These are phyloP conservation scores for Tanozyma kutaoensis DNA, from an alignment of 805 yeast genomes.

Conservation along the genomic window DNA sequence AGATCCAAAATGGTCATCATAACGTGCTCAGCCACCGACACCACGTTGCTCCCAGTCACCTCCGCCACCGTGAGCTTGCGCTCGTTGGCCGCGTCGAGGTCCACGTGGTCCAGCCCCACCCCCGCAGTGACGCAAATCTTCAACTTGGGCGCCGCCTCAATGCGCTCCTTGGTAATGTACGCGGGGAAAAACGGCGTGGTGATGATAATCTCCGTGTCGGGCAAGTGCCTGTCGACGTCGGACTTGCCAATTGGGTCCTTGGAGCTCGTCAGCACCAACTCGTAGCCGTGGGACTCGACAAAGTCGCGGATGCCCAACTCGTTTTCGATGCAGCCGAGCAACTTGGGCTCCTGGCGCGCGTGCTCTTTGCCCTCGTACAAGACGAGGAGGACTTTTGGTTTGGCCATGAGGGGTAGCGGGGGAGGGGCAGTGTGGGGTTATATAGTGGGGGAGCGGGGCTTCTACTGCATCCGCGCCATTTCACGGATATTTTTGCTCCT, in stretches of 20 bases:
- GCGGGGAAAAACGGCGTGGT: conserved; percentile 81
- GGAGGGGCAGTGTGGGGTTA: too few relatives aligned
- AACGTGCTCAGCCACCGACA: conserved; percentile 73
- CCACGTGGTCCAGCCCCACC: conserved; percentile 76
- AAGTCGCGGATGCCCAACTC: conserved; percentile 59
- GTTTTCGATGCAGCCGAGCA: conserved; percentile 63
- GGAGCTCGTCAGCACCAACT: conserved; percentile 49
- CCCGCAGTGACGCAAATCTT: conserved; percentile 70
- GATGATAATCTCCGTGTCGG: conserved; percentile 64
- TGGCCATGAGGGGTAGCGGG: conserved; percentile 6
- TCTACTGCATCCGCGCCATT: too few relatives aligned
- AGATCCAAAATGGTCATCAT: conserved; percentile 58
- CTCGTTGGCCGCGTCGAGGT: conserved; percentile 54
- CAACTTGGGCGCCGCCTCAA: conserved; percentile 57
- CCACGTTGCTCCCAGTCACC: conserved; percentile 74
- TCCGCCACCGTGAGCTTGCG: conserved; percentile 56
- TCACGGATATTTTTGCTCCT: too few relatives aligned
- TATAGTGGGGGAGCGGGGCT: too few relatives aligned
- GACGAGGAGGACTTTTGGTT: conserved; percentile 35
- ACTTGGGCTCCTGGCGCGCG: conserved; percentile 44
- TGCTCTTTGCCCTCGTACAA: conserved; percentile 46
- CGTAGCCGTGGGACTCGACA: conserved; percentile 56
- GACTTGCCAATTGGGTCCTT: conserved; percentile 51
- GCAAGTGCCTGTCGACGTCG: conserved; percentile 48
- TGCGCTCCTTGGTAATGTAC: conserved; percentile 53